phyloP scores from a whole-genome alignment of 2,329 filamentous ascomycete genomes.

The Fusarium algeriense region DNA sequence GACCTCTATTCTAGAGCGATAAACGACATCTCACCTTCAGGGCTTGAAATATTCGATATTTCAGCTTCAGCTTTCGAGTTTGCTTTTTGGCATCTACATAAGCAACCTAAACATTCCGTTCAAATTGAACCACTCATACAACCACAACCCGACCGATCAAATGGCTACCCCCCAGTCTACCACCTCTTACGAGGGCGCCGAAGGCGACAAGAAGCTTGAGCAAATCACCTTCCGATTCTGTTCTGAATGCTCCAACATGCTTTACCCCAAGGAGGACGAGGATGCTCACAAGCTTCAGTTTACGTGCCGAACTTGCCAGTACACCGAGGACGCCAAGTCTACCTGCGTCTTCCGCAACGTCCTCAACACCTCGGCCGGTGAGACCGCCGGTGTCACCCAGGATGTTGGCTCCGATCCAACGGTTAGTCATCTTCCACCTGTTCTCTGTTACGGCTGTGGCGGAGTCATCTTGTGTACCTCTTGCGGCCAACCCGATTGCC shows the following conservation, averaged over 20 bases:
- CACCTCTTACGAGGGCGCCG: slow-evolving; percentile 56
- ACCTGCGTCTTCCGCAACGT: slow-evolving; percentile 97
- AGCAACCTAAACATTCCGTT: slow-evolving; percentile 15
- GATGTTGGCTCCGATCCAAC: slow-evolving; percentile 98
- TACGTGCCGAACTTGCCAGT: slow-evolving; percentile 95
- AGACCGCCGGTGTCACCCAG: slow-evolving; percentile 96
- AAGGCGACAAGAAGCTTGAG: slow-evolving; percentile 68
- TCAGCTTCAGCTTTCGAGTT: slow-evolving; percentile 17
- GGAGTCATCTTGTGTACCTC: slow-evolving; percentile 57
- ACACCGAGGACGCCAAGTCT: slow-evolving; percentile 85
- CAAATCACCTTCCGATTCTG: slow-evolving; percentile 98
- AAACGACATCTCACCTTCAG: slow-evolving; percentile 9
- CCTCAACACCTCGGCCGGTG: slow-evolving; percentile 89
- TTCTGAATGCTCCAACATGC: slow-evolving; percentile 98
- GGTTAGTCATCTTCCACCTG: slow-evolving; percentile 76
- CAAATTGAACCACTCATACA: slow-evolving; percentile 16
- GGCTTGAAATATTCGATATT: slow-evolving; percentile 32
- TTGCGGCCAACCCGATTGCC: slow-evolving; percentile 51
- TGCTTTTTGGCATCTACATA: slow-evolving; percentile 8
- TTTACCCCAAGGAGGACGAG: slow-evolving; percentile 96
- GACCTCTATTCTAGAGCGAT: slow-evolving; percentile 18
- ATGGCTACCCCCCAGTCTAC: slow-evolving; percentile 72
- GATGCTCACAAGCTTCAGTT: slow-evolving; percentile 88
- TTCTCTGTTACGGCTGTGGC: slow-evolving; percentile 63
- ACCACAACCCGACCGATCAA: slow-evolving; percentile 30